Conservation (phyloP, 768 basidiomycete species). For the Austroboletus festivus region DNA sequence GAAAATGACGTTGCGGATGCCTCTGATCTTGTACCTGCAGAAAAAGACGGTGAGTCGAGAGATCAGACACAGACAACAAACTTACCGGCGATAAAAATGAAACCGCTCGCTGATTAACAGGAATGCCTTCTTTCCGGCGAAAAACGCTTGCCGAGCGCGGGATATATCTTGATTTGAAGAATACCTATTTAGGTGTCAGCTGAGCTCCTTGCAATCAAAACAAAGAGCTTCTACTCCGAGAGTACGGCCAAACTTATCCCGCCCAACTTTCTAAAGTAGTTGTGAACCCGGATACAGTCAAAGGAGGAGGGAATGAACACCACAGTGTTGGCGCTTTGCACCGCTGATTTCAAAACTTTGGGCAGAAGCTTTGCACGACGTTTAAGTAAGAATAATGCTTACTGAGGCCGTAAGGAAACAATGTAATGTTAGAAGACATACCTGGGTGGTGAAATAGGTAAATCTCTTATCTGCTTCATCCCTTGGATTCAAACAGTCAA, state of each 20-base stretch:
- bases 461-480: constrained; percentile 89
- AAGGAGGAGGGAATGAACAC: constrained; percentile 94
- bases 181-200: constrained; percentile 51
- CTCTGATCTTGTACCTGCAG: constrained; percentile 83
- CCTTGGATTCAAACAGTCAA: constrained; percentile 65
- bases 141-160: constrained; percentile 90
- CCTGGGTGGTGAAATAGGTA: constrained; percentile 83
- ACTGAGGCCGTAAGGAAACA: not conserved
- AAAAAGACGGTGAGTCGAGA: not conserved
- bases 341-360: constrained; percentile 82
- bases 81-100: constrained; percentile 89
- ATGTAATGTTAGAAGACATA: constrained; percentile 27
- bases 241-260: constrained; percentile 77
- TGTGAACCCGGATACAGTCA: constrained; percentile 91
- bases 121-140: constrained; percentile 81
- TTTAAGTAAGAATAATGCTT: not conserved
- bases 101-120: constrained; percentile 94
- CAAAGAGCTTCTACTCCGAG: constrained; percentile 65
- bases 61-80: not conserved
- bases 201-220: not conserved
- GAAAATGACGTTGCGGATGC: constrained; percentile 89
- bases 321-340: constrained; percentile 84
- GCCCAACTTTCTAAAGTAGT: constrained; percentile 72
- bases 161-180: constrained; percentile 93
- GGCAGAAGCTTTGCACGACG: constrained; percentile 67